These are phyloP conservation scores for Chaetoscypha palmicola DNA, from an alignment of 2,329 filamentous ascomycete genomes.

Conservation along the genomic window DNA sequence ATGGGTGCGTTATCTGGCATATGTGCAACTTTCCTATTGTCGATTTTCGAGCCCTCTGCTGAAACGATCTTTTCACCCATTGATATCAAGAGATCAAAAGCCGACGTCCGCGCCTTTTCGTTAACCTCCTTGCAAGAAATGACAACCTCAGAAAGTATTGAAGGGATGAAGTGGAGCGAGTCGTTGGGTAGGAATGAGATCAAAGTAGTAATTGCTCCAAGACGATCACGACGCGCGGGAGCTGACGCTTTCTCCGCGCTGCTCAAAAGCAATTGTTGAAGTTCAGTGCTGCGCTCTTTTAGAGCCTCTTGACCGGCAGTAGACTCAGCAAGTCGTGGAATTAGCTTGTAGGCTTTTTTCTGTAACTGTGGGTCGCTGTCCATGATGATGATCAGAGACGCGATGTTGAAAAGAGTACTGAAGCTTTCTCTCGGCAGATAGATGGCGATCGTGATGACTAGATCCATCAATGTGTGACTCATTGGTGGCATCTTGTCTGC, in stretches of 20 bases:
- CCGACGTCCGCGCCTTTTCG: constrained; percentile 81
- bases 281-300: constrained; percentile 63
- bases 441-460: constrained; percentile 91
- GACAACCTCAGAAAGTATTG: constrained; percentile 86
- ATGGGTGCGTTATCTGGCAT: constrained; percentile 77
- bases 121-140: constrained; percentile 97
- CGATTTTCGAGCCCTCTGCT: constrained; percentile 63
- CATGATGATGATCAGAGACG: constrained; percentile 72
- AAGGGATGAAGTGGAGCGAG: constrained; percentile 87
- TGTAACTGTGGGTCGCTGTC: constrained; percentile 84
- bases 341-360: constrained; percentile 98
- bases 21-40: constrained; percentile 78
- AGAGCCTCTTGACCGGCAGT: constrained; percentile 71
- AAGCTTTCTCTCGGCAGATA: constrained; percentile 89
- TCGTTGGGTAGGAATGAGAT: constrained; percentile 69
- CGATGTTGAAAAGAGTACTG: constrained; percentile 76
- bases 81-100: constrained; percentile 82
- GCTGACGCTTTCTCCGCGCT: constrained; percentile 80
- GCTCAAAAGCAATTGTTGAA: constrained; percentile 73
- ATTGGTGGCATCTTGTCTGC: constrained; percentile 79
- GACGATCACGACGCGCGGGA: constrained; percentile 77
- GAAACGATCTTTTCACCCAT: constrained; percentile 74
- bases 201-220: constrained; percentile 74
- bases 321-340: constrained; percentile 81
- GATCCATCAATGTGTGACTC: constrained; percentile 90